phyloP scores from a whole-genome alignment of 768 basidiomycete species.

The Pholiota microspora region DNA sequence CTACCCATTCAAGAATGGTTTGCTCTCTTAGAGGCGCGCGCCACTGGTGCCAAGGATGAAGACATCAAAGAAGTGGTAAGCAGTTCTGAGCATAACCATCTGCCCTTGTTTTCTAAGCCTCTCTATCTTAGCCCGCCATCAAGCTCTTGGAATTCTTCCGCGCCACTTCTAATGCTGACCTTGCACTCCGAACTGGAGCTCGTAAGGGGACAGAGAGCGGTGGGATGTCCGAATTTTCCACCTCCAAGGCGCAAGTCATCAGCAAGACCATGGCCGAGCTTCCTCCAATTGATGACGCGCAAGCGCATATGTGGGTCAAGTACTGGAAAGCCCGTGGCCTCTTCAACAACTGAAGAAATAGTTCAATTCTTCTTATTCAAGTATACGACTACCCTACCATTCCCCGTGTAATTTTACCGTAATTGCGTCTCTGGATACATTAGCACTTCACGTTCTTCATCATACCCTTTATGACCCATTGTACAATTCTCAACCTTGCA shows the following conservation, averaged over 20 bases:
- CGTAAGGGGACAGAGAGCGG: neutral
- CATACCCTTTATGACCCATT: too few species aligned
- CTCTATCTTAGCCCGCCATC: slow-evolving; percentile 26
- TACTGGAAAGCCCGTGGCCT: slow-evolving; percentile 1
- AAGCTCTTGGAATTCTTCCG: slow-evolving; percentile 32
- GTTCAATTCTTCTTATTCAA: too few species aligned
- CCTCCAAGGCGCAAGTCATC: slow-evolving; percentile 1
- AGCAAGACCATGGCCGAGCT: slow-evolving; percentile 2
- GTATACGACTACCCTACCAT: too few species aligned
- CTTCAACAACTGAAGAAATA: neutral
- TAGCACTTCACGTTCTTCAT: too few species aligned
- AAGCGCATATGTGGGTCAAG: slow-evolving; percentile 2
- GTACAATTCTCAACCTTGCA: too few species aligned
- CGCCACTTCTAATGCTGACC: slow-evolving; percentile 1
- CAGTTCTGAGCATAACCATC: neutral
- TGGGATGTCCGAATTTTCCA: slow-evolving; percentile 2
- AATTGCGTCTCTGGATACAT: too few species aligned
- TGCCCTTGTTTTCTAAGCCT: neutral
- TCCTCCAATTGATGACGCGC: neutral
- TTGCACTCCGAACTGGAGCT: neutral
- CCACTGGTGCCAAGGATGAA: neutral
- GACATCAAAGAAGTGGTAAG: slow-evolving; percentile 12
- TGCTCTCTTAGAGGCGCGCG: slow-evolving; percentile 8
- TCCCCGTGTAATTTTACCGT: too few species aligned
- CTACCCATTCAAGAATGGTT: slow-evolving; percentile 20